phyloP scores from a whole-genome alignment of 164 flowering plant genomes.

The Piper betle region DNA sequence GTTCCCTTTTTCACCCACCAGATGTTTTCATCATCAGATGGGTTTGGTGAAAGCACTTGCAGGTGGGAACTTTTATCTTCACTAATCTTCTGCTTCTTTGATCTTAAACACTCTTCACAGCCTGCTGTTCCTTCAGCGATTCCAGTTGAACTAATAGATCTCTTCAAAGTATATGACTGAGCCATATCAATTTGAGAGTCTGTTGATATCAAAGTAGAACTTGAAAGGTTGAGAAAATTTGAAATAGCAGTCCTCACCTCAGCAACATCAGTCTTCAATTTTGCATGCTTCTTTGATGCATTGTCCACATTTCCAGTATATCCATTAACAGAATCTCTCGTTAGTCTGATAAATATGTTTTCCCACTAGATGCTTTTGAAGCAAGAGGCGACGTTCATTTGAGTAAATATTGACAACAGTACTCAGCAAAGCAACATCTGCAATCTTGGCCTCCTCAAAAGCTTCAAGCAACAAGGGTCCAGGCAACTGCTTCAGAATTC shows the following conservation, averaged over 20 bases:
- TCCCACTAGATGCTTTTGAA: slow-evolving; percentile 32
- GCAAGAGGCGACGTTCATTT: slow-evolving; percentile 81
- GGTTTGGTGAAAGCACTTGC: slow-evolving; percentile 31
- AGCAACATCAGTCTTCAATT: slow-evolving; percentile 25
- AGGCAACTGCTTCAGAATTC: slow-evolving; percentile 73
- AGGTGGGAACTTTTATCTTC: slow-evolving; percentile 44
- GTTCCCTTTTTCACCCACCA: slow-evolving; percentile 88
- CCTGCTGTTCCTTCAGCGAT: slow-evolving; percentile 64
- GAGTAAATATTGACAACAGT: slow-evolving; percentile 55
- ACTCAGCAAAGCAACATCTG: slow-evolving; percentile 21
- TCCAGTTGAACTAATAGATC: slow-evolving; percentile 26
- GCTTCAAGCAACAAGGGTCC: slow-evolving; percentile 41
- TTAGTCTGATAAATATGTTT: slow-evolving; percentile 8
- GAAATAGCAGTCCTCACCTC: slow-evolving; percentile 68
- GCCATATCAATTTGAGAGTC: slow-evolving; percentile 41
- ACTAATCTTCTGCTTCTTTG: slow-evolving; percentile 56
- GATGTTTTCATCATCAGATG: slow-evolving; percentile 65
- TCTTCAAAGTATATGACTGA: slow-evolving; percentile 35
- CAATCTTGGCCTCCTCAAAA: slow-evolving; percentile 48
- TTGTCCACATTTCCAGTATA: background rate
- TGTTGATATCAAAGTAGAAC: slow-evolving; percentile 10
- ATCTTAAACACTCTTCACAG: slow-evolving; percentile 83
- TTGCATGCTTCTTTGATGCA: slow-evolving; percentile 14
- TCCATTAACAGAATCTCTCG: background rate
- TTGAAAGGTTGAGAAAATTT: slow-evolving; percentile 47